A percentile compares a stretch with the other conserved stretches of the same genome.
phyloP scores from a whole-genome alignment of 73 alveolate species.

The Paramecium octaurelia region DNA sequence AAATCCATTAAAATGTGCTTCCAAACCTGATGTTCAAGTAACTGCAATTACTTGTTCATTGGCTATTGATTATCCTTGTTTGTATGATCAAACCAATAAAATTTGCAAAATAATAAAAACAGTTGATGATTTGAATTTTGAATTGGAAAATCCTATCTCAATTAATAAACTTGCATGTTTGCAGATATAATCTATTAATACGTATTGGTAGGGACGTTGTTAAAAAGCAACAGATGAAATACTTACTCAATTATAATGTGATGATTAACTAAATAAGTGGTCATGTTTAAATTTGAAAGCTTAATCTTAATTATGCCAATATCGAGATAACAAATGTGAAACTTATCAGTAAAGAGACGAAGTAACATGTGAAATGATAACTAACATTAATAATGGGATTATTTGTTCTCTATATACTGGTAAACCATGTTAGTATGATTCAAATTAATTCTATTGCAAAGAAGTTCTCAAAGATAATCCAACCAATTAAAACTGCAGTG shows the following conservation, averaged over 20 bases:
- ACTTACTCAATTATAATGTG: not conserved
- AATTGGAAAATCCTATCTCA: not conserved
- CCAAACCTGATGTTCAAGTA: not conserved
- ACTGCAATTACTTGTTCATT: not conserved
- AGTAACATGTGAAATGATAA: not conserved
- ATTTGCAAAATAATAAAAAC: not conserved
- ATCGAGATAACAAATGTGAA: not conserved
- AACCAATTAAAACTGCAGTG: not conserved
- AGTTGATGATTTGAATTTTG: not conserved
- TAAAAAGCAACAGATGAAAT: not conserved
- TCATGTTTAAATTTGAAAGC: not conserved
- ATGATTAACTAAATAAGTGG: not conserved
- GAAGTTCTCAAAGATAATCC: not conserved
- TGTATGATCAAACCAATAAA: not conserved
- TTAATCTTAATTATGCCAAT: not conserved
- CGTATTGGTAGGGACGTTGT: not conserved
- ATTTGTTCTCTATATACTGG: no score
- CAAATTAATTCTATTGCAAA: no score
- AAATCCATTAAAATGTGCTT: not conserved
- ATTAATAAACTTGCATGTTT: not conserved
- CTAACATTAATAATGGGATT: not conserved
- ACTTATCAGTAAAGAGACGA: not conserved
- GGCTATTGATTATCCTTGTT: not conserved
- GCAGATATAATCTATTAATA: not conserved
- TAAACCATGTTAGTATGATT: no score